Base-by-base conservation (phyloP, 129 eudicot genomes). In the Flaveria linearis region DNA sequence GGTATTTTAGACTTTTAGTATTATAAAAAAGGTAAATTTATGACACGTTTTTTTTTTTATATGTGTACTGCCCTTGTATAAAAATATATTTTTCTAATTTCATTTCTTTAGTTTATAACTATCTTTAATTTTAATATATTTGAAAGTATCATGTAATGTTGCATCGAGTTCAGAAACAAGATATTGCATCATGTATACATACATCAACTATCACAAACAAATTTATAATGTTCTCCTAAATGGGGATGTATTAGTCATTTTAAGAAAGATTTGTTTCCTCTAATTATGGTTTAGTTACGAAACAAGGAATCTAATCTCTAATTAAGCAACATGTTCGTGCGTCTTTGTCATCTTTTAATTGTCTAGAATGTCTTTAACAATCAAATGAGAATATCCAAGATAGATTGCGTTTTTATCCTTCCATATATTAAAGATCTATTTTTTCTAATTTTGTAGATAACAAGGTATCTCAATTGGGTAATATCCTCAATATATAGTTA, bases 21-120 rank as follows among this genome's bases (percentile, higher is more conserved):
- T 73, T 18, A 36, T 30, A 39, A 43, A 77, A 76, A 77, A 36
- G 74, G 60, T 68, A 42, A 68, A 20, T 12, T 16, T 6, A 25
- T 22, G 20, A 15, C 30, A 62, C 68, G 30, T 28, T 62, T 28
- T 20, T 60, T n/a, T 58, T 15, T 42, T 58, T 12, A 43, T 25
- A 16, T 51, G 75, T 50, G 75, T 70, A 33, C 46, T 15, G 7
- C 36, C 36, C 36, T 30, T 36, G 1, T 36, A 36, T 36, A 36
- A 36, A n/a, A 36, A 36, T 36, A 36, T 4, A 5, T 36, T 36
- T 33, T 36, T 36, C 41, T 36, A 36, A 36, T 36, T 53, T 53
- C n/a, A 16, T 53, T 7, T n/a, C 18, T n/a, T 55, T 55, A 55
- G 6, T 55, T n/a, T 17, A n/a, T 1, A 5, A n/a, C 6, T 36